phyloP scores from a whole-genome alignment of 768 basidiomycete genomes.

The Hygrophoropsis aurantiaca region DNA sequence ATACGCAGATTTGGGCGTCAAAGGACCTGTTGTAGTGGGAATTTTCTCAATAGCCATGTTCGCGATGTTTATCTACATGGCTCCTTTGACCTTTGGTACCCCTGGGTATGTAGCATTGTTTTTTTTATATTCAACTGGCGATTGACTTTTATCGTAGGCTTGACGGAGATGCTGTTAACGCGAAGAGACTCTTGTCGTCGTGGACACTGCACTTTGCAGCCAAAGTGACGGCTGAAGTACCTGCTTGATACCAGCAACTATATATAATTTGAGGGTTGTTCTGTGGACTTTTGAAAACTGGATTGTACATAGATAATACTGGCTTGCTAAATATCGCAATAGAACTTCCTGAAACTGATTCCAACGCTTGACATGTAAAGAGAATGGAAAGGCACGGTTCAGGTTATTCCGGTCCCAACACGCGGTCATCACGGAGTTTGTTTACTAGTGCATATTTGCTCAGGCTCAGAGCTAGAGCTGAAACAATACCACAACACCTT shows the following conservation, averaged over 20 bases:
- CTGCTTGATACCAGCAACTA: too few relatives aligned
- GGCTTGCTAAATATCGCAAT: slow-evolving; percentile 8
- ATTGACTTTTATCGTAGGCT: slow-evolving; percentile 48
- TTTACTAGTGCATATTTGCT: too few relatives aligned
- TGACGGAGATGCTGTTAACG: slow-evolving; percentile 82
- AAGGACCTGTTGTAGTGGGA: slow-evolving; percentile 66
- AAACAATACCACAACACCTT: too few relatives aligned
- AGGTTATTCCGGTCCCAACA: too few relatives aligned
- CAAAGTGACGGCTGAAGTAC: slow-evolving; percentile 50
- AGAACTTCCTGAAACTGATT: too few relatives aligned
- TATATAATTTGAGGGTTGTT: not conserved
- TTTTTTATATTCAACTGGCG: slow-evolving; percentile 8
- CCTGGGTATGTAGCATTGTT: slow-evolving; percentile 68
- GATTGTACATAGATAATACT: slow-evolving; percentile 16
- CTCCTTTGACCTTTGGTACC: slow-evolving; percentile 94
- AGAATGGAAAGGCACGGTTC: too few relatives aligned
- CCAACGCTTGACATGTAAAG: too few relatives aligned
- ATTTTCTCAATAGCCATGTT: slow-evolving; percentile 62
- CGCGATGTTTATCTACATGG: slow-evolving; percentile 68
- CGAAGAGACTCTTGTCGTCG: slow-evolving; percentile 76
- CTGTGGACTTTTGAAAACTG: too few relatives aligned
- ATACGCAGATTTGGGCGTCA: slow-evolving; percentile 75
- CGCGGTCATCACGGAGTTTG: too few relatives aligned
- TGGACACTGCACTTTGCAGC: slow-evolving; percentile 96
- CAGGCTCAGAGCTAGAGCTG: too few relatives aligned